Evolutionary conservation across 208 protist genomes (phyloP), one percentile per base, ranked within the genome.

Genomic region (Trypanosomatidae sp.): DNA sequence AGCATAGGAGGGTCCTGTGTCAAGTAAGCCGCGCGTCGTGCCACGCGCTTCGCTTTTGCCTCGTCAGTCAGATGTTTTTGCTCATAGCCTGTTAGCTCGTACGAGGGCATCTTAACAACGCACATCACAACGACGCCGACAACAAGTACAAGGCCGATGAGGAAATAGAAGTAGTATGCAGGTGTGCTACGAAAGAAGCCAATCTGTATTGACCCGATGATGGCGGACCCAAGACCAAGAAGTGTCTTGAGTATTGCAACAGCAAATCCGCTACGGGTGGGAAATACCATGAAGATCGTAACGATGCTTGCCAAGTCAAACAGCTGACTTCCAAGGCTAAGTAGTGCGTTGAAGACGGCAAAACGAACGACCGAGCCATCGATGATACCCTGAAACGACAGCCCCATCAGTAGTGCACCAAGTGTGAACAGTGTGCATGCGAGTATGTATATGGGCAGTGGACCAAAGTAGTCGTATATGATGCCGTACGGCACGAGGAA

Each of bases 171-270:
- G 52, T 71, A 76, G 44, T 53, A 27, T 5, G 33, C 37, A 3
- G 50, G 40, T 16, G 46, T 25, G 4, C 38, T 48, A 15, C 11
- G 2, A 43, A 86, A 86, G 56, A 80, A 83, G n/a, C 57, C 77
- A 11, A 65, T 43, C 26, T 66, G 43, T 33, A 82, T 61, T 4
- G 60, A 57, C 4, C 56, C 77, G 15, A 80, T 20, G 45, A 87
- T 66, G 13, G 71, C 71, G 13, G 57, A 66, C 28, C 72, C 77
- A 15, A 87, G 66, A 6, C 77, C 77, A 38, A 61, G 68, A 44
- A 80, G 43, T n/a, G 69, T 76, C 54, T 87, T 87, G 35, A 79
- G 57, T 16, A 87, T 33, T 11, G 70, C 77, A 1, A 75, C 43
- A 7, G 80, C 77, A 43, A 48, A 51, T n/a, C 71, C 77, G 6